phyloP scores from a whole-genome alignment of 2,329 filamentous ascomycete genomes.

The Colletotrichum tropicicola region DNA sequence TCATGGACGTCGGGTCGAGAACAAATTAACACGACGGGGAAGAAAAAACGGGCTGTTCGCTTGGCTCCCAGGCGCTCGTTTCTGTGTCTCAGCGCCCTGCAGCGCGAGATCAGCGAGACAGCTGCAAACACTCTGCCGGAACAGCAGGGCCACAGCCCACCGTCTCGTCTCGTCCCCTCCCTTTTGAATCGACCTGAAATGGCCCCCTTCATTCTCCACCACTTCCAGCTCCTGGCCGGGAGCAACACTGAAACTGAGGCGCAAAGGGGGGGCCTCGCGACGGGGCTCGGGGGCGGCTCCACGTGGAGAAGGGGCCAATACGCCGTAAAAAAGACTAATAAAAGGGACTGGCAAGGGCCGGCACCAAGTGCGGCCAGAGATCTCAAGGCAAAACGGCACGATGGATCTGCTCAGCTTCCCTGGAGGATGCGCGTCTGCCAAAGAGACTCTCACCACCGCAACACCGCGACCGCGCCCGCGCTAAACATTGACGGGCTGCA shows the following conservation, averaged over 20 bases:
- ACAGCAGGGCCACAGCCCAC: no score
- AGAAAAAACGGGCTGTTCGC: neutral
- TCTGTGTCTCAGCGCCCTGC: slow-evolving; percentile 21
- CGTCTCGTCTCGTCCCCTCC: neutral
- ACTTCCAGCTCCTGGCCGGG: neutral
- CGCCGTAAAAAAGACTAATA: neutral
- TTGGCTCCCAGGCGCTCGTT: slow-evolving; percentile 9
- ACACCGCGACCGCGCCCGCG: neutral
- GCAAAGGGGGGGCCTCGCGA: neutral
- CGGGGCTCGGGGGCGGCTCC: neutral
- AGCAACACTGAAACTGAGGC: slow-evolving; percentile 22
- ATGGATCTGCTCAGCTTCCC: neutral
- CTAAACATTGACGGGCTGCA: no score
- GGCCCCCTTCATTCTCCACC: slow-evolving; percentile 7
- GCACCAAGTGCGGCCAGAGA: neutral
- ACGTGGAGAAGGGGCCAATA: slow-evolving; percentile 8
- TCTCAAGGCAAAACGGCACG: slow-evolving; percentile 1
- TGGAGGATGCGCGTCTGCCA: no score
- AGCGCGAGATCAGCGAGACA: slow-evolving; percentile 10
- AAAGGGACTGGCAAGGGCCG: neutral
- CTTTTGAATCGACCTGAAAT: neutral
- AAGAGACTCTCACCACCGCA: no score
- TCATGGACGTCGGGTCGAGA: slow-evolving; percentile 5
- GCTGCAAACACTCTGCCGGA: slow-evolving; percentile 15
- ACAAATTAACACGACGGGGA: neutral